Conservation (phyloP, 2,329 filamentous ascomycete species). For the Cladophialophora carrionii region DNA sequence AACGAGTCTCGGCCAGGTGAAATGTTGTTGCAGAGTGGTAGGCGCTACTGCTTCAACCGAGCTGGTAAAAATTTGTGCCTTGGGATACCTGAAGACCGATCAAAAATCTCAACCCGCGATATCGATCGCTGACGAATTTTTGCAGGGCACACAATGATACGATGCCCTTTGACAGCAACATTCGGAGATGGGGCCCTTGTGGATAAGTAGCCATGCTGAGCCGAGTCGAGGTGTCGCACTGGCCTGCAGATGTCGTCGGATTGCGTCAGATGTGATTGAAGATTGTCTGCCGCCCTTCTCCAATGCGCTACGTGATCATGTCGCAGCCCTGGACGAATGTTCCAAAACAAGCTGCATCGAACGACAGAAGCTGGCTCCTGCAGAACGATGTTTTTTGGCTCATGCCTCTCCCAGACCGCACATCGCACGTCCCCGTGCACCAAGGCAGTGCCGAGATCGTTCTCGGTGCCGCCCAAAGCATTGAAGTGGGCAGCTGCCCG, state of each 20-base stretch:
- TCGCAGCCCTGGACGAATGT: constrained; percentile 41
- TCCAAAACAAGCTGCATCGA: constrained; percentile 40
- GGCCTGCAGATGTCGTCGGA: neutral
- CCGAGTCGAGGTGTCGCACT: neutral
- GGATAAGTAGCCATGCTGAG: neutral
- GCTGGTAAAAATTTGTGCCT: constrained; percentile 46
- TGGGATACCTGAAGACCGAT: constrained; percentile 20
- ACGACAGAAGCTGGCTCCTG: constrained; percentile 30
- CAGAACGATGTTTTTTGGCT: constrained; percentile 26
- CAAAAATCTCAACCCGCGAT: constrained; percentile 20
- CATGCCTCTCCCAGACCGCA: constrained; percentile 62
- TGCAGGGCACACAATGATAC: constrained; percentile 1
- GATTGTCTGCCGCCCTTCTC: constrained; percentile 15
- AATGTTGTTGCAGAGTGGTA: neutral
- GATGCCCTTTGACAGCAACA: constrained; percentile 7
- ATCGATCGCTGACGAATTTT: neutral
- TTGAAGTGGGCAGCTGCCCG: constrained; percentile 64
- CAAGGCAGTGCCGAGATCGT: constrained; percentile 58
- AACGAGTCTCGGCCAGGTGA: constrained; percentile 14
- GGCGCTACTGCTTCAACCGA: constrained; percentile 34
- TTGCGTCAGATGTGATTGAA: constrained; percentile 6
- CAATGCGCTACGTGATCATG: constrained; percentile 43
- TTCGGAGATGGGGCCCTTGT: constrained; percentile 37
- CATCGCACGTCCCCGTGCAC: constrained; percentile 69
- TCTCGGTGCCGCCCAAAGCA: constrained; percentile 50